Base-by-base conservation (phyloP, 2,329 filamentous ascomycete genomes). In the Neonectria faginata region DNA sequence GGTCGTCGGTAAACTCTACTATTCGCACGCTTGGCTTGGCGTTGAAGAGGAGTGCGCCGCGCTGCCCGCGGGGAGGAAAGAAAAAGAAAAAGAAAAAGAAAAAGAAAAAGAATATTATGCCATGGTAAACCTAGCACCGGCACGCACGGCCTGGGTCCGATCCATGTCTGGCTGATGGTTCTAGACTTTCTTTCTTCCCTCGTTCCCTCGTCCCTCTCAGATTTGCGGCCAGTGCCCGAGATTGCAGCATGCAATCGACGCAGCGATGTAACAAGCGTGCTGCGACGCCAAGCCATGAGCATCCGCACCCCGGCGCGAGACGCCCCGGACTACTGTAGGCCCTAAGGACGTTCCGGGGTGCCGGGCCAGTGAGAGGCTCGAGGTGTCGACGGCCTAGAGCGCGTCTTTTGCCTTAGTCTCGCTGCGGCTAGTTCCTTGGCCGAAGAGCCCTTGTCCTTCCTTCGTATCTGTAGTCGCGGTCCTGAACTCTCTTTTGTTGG, bases 1-100 rank as follows among this genome's bases (percentile, higher is more conserved):
- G 20, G 20, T 3, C 2, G 2, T 22, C 20, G 29, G 29, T 7
- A 31, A 3, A 10, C 9, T 22, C 20, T 22, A 3, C 29, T 9
- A 31, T 31, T 31, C 29, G 29, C 9, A 33, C 31, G 31, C 31
- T 12, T 11, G 31, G 36, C 33, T 39, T 16, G 36, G 14, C 36
- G 29, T 39, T 39, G 16, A 7, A 25, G 25, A 4, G 25, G 25
- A 25, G 25, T 25, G 25, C 25, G 25, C 25, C 6, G 14, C 36
- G 36, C 14, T 16, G 14, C 16, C 36, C 2, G 14, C 33, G 61
- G 51, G 0, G 61, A 64, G 50, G 56, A 56, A 20, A 33, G 5
- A 42, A 54, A 60, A 56, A 64, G 20, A 50, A 29, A 31, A 64
- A 42, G 56, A 41, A 22, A 22, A 25, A 5, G 22, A 50, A 29